Percentiles rank a stretch among this genome's conserved stretches.
phyloP scores from a whole-genome alignment of 306 rosid species.

The Glycyrrhiza uralensis region DNA sequence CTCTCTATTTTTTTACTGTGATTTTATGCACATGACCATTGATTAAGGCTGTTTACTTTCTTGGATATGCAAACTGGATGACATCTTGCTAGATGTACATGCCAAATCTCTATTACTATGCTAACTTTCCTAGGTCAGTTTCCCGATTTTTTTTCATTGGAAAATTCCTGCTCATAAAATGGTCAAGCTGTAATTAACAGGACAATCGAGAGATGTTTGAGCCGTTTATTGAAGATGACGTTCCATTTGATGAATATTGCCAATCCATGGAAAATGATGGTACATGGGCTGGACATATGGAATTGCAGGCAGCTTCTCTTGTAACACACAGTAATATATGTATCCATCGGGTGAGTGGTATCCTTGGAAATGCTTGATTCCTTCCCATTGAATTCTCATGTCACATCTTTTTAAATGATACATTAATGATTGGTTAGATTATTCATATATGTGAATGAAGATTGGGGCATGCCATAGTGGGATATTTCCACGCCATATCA shows the following conservation, averaged over 20 bases:
- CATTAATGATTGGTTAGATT: conserved; percentile 7
- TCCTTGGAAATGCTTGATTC: not conserved
- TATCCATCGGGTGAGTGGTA: conserved; percentile 64
- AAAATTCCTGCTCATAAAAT: conserved; percentile 29
- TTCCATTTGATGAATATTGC: conserved; percentile 76
- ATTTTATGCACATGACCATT: not conserved
- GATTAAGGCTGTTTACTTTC: not conserved
- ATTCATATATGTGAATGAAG: conserved; percentile 15
- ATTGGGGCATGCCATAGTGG: not conserved
- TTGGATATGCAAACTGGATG: not conserved
- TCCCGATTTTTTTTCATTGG: not conserved
- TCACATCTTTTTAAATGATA: not conserved
- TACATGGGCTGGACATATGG: conserved; percentile 92
- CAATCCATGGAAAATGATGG: conserved; percentile 75
- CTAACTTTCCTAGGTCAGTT: conserved; percentile 1
- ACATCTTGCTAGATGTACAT: not conserved
- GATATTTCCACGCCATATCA: not conserved
- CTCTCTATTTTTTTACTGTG: not conserved
- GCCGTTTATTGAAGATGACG: conserved; percentile 87
- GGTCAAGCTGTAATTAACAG: conserved; percentile 48
- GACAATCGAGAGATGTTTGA: conserved; percentile 70
- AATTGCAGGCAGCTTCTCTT: conserved; percentile 92
- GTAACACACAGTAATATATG: conserved; percentile 68
- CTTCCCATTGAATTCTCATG: not conserved
- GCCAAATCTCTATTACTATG: not conserved